Evolutionary conservation across 2,329 filamentous ascomycete genomes (phyloP).

Genomic region (Hortaea sp.): DNA sequence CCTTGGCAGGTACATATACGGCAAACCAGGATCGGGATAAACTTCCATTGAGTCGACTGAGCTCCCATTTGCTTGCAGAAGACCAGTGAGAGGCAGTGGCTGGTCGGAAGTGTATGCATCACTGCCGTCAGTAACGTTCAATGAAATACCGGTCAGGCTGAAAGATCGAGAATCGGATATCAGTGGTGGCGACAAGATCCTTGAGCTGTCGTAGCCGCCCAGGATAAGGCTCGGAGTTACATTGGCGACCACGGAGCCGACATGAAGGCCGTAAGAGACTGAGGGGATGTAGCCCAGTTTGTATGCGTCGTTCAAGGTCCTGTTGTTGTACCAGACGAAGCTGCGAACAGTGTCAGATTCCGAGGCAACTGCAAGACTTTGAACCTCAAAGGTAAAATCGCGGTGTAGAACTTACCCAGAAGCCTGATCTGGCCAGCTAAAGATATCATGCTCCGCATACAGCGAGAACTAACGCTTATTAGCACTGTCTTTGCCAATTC

Average conservation of each 20-base stretch:
- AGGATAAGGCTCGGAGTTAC: conserved; percentile 7
- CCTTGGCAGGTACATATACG: conserved; percentile 20
- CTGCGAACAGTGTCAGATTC: neutral
- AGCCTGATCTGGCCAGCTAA: conserved; percentile 1
- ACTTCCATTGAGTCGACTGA: conserved; percentile 4
- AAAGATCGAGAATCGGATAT: conserved; percentile 8
- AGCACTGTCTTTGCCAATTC: neutral
- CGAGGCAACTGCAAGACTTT: too few relatives aligned
- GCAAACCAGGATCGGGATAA: conserved; percentile 13
- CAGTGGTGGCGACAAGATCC: conserved; percentile 5
- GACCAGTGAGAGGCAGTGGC: conserved; percentile 11
- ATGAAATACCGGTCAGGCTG: conserved; percentile 30
- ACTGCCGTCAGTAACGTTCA: conserved; percentile 31
- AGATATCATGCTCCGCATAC: conserved; percentile 1
- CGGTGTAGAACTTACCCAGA: neutral
- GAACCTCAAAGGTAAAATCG: neutral
- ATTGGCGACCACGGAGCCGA: conserved; percentile 7
- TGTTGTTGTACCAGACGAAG: conserved; percentile 1
- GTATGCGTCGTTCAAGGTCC: conserved; percentile 6
- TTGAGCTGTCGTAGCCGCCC: conserved; percentile 13
- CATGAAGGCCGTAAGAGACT: conserved; percentile 9
- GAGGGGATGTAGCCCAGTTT: conserved; percentile 7
- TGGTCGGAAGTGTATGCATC: conserved; percentile 26
- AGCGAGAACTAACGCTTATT: conserved; percentile 7
- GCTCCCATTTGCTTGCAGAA: conserved; percentile 1